Conservation (phyloP, 805 yeast genomes). For the Teunomyces panamensis region DNA sequence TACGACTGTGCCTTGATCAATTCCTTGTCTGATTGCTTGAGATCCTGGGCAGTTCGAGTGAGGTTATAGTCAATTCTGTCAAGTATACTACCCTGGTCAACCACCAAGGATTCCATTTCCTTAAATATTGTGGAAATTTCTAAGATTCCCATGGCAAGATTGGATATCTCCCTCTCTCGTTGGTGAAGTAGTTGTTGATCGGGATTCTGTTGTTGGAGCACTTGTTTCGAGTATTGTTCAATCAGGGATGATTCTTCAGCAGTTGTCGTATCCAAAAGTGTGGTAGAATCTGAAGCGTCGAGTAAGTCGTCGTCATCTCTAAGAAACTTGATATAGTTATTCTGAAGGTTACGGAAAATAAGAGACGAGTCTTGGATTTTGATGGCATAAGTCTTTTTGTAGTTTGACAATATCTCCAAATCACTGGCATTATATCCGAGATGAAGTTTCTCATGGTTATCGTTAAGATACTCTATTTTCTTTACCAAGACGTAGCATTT, state of each 20-base stretch:
- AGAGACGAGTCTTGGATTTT: conserved; percentile 78
- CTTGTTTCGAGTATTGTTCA: conserved; percentile 53
- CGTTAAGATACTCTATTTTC: conserved; percentile 47
- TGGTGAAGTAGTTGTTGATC: conserved; percentile 45
- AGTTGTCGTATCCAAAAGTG: conserved; percentile 4
- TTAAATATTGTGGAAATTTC: conserved; percentile 92
- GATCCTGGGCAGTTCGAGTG: conserved; percentile 71
- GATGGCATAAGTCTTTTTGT: conserved; percentile 80
- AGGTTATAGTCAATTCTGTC: conserved; percentile 94
- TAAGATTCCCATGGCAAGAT: conserved; percentile 88
- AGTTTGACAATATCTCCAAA: conserved; percentile 66
- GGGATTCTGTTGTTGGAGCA: conserved; percentile 38
- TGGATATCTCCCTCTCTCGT: conserved; percentile 86
- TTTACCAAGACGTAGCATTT: conserved; percentile 74
- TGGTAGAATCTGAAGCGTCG: conserved; percentile 8
- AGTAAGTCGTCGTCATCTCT: conserved; percentile 69
- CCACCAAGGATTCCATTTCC: conserved; percentile 86
- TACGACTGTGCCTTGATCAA: conserved; percentile 71
- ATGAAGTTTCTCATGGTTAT: conserved; percentile 41
- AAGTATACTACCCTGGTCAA: conserved; percentile 92
- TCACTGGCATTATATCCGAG: conserved; percentile 46
- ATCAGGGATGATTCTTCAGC: conserved; percentile 32
- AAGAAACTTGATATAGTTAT: conserved; percentile 79
- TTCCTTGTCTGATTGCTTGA: conserved; percentile 76
- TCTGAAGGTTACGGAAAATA: conserved; percentile 80